A percentile compares a stretch with the other conserved stretches of the same genome.
Evolutionary conservation across 2,329 filamentous ascomycete species (phyloP).

Genomic region (Talaromyces funiculosus): DNA sequence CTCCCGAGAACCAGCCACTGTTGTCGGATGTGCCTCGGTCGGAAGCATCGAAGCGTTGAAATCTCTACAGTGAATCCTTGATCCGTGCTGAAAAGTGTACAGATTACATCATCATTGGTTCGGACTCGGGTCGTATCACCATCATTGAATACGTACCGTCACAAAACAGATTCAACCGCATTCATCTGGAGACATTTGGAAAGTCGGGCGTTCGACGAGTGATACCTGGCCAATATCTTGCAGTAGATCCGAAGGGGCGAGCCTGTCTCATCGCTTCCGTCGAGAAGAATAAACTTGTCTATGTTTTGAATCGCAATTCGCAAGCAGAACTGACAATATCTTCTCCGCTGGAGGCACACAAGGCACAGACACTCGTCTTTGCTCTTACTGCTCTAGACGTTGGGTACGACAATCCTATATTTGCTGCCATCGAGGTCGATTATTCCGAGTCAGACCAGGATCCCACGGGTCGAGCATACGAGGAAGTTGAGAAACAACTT

Average conservation of each 20-base stretch:
- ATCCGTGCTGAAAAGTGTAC: conserved; percentile 41
- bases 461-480: conserved; percentile 72
- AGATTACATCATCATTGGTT: conserved; percentile 96
- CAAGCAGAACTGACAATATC: conserved; percentile 95
- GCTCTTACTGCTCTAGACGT: conserved; percentile 85
- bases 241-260: conserved; percentile 89
- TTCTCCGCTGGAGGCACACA: conserved; percentile 93
- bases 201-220: conserved; percentile 94
- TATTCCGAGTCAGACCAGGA: conserved; percentile 90
- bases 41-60: conserved; percentile 28
- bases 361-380: conserved; percentile 83
- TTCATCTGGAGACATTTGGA: conserved; percentile 95
- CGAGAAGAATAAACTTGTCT: conserved; percentile 99
- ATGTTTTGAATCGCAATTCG: conserved; percentile 91
- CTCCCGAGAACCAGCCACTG: conserved; percentile 42
- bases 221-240: conserved; percentile 91
- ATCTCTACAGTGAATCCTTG: conserved; percentile 18
- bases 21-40: conserved; percentile 31
- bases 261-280: conserved; percentile 89
- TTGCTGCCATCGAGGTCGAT: conserved; percentile 89
- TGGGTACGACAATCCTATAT: conserved; percentile 94
- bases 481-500: conserved; percentile 79
- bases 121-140: conserved; percentile 90
- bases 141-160: conserved; percentile 86
- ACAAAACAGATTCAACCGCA: conserved; percentile 78